These are phyloP conservation scores for Aspergillus melleus DNA, from an alignment of 2,329 filamentous ascomycete species.

Conservation along the genomic window DNA sequence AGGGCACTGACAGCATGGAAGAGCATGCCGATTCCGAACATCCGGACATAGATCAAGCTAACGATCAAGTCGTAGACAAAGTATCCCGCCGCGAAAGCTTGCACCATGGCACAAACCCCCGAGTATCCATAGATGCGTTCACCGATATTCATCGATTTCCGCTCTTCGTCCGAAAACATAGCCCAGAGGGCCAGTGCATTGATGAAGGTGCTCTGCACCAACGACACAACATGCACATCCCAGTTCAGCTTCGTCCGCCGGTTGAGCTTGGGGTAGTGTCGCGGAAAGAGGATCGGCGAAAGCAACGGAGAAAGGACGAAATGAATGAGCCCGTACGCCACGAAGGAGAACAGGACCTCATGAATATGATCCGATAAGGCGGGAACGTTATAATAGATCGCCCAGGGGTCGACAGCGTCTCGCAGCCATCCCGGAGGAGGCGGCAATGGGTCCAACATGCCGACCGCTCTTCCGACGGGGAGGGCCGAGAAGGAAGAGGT, in stretches of 20 bases:
- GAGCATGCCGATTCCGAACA: slow-evolving; percentile 63
- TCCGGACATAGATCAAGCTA: slow-evolving; percentile 54
- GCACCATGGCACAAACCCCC: slow-evolving; percentile 58
- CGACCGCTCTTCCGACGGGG: slow-evolving; percentile 19
- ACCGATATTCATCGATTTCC: slow-evolving; percentile 52
- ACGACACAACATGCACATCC: slow-evolving; percentile 66
- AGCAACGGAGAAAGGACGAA: slow-evolving; percentile 56
- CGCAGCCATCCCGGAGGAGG: slow-evolving; percentile 55
- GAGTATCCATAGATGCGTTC: slow-evolving; percentile 63
- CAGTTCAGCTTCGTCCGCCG: slow-evolving; percentile 62
- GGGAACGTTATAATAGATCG: slow-evolving; percentile 52
- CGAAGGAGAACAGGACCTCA: slow-evolving; percentile 58
- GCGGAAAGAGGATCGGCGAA: slow-evolving; percentile 55
- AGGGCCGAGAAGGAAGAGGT: neutral
- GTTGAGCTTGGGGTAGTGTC: slow-evolving; percentile 55
- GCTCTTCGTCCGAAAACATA: slow-evolving; percentile 57
- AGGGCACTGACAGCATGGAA: slow-evolving; percentile 63
- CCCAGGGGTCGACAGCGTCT: slow-evolving; percentile 50
- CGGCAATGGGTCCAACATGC: slow-evolving; percentile 47
- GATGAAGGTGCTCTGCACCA: slow-evolving; percentile 60
- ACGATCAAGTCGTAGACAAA: slow-evolving; percentile 65
- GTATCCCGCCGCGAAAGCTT: slow-evolving; percentile 62
- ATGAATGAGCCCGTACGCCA: slow-evolving; percentile 58
- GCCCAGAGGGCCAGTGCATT: slow-evolving; percentile 59
- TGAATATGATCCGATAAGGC: slow-evolving; percentile 62